Evolutionary conservation across 805 yeast genomes (phyloP), one percentile per base, ranked within the genome.

Genomic region (Pichia manshurica): DNA sequence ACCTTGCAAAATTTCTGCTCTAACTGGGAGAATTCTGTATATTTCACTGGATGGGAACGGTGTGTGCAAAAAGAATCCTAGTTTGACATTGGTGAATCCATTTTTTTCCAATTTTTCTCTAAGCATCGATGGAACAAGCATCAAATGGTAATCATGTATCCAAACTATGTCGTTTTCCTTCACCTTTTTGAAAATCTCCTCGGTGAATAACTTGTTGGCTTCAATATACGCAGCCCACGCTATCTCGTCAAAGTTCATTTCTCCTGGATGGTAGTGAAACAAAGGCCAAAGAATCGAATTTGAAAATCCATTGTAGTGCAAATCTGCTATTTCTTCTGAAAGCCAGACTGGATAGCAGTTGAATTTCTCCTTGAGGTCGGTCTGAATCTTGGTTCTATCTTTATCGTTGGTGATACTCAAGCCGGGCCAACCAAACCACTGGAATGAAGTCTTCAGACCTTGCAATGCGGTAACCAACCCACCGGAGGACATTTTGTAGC

Each of bases 361-460:
- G 72, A 89, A 93, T 62, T 87, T 81, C 31, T 77, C 78, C 63
- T 74, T 73, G 49, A 93, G 70, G 54, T 90, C 96, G 19, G 68
- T 62, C 49, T 80, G 79, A 47, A 93, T 95, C 48, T 70, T 69
- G 0, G 68, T 78, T 60, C 83, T 82, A 53, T 89, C 96, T 4
- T 41, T 49, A 39, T 73, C 74, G 22, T 75, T 86, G 1, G 95
- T 95, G 4, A 93, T 76, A 56, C 89, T 96, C 61, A 89, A 67
- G 10, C 91, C 95, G 2, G 98, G 96, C 99, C 99, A 93, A 15
- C 99, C 99, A 59, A 87, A 82, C 99, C 99, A 93, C 63, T 89
- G 93, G 67, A 89, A 89, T 42, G 84, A 82, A 60, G 86, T 85
- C 64, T 87, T 87, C 46, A 93, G 70, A 1, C 98, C 98, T 60